A percentile compares a stretch with the other conserved stretches of the same genome.
Conservation (phyloP, 78 protist species). For the Speleostelium caveatum region DNA sequence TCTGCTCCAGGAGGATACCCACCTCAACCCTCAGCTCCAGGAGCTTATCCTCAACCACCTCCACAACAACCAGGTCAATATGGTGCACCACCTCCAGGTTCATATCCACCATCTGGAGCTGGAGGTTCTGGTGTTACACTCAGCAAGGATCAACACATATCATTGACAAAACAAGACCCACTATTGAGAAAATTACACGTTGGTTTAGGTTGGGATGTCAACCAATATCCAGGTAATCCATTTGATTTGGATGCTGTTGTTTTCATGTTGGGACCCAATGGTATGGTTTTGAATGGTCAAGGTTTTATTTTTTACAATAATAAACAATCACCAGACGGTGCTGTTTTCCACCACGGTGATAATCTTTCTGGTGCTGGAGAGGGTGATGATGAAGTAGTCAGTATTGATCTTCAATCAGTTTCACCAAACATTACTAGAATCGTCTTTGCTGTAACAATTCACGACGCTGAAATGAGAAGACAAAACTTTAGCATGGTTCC, state of each 20-base stretch:
- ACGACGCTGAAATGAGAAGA: slow-evolving; percentile 45
- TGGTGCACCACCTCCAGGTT: slow-evolving; percentile 7
- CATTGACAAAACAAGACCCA: slow-evolving; percentile 50
- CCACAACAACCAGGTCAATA: slow-evolving; percentile 37
- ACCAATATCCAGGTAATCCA: slow-evolving; percentile 14
- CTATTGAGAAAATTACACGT: not conserved
- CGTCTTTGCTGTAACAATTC: slow-evolving; percentile 54
- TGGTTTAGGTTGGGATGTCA: slow-evolving; percentile 59
- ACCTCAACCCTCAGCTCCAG: slow-evolving; percentile 4
- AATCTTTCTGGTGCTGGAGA: slow-evolving; percentile 59
- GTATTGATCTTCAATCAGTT: slow-evolving; percentile 6
- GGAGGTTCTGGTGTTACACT: slow-evolving; percentile 23
- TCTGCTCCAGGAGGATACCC: not conserved
- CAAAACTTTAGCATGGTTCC: slow-evolving; percentile 33
- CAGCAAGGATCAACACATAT: slow-evolving; percentile 17
- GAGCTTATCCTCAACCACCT: slow-evolving; percentile 25
- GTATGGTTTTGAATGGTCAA: slow-evolving; percentile 11
- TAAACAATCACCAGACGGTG: slow-evolving; percentile 27
- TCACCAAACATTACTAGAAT: slow-evolving; percentile 42
- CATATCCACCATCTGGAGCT: not conserved
- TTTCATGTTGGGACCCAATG: slow-evolving; percentile 35
- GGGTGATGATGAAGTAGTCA: slow-evolving; percentile 48
- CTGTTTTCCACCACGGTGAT: slow-evolving; percentile 51
- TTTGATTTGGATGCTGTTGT: slow-evolving; percentile 50
- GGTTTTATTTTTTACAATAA: slow-evolving; percentile 54